Evolutionary conservation across 2,329 filamentous ascomycete species (phyloP).

Genomic region (Trichoderma oligosporum): DNA sequence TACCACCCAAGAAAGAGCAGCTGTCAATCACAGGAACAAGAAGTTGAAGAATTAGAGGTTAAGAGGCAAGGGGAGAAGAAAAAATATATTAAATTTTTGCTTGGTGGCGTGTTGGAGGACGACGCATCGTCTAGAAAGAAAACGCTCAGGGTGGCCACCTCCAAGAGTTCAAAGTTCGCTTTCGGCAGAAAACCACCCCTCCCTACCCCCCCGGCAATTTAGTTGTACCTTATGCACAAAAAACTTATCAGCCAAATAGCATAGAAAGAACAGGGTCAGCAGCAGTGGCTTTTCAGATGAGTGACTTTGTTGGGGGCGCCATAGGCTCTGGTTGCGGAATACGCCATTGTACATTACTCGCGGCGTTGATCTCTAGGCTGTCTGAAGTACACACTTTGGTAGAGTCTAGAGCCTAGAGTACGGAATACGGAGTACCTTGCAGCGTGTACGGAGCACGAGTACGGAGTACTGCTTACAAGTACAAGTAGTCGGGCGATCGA

Average conservation of each 20-base stretch:
- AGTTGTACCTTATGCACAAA: not conserved
- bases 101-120: constrained; percentile 10
- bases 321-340: constrained; percentile 8
- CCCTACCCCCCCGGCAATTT: no score
- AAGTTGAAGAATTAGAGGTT: not conserved
- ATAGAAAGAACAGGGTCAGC: no score
- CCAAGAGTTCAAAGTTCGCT: not conserved
- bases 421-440: constrained; percentile 14
- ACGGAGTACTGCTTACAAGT: no score
- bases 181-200: not conserved
- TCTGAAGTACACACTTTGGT: no score
- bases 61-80: not conserved
- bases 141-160: constrained; percentile 7
- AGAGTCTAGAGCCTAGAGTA: no score
- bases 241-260: not conserved
- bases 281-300: not conserved
- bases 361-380: not conserved
- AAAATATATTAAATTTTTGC: not conserved
- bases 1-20: constrained; percentile 10
- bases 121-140: not conserved
- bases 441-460: constrained; percentile 1
- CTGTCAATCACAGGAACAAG: constrained; percentile 16
- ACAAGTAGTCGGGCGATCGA: not conserved
- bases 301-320: not conserved
- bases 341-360: constrained; percentile 14